Percentiles rank a stretch among this genome's conserved stretches.
Evolutionary conservation across 805 yeast genomes (phyloP).

Genomic region (Cyberlindnera mississippiensis): DNA sequence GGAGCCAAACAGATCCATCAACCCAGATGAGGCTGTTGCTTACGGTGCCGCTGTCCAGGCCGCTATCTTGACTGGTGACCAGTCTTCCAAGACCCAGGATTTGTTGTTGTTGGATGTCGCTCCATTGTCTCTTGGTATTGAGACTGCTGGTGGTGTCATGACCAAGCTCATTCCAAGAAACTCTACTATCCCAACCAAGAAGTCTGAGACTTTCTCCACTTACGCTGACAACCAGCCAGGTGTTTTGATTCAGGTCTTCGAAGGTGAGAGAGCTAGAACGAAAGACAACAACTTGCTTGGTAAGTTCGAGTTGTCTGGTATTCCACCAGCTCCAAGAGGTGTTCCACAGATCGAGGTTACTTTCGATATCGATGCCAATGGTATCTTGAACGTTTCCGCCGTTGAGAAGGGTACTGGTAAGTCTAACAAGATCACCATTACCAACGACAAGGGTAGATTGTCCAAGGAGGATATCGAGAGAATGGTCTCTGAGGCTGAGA

Average conservation of each 20-base stretch:
- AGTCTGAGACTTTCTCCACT: slow-evolving; percentile 94
- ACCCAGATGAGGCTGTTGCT: slow-evolving; percentile 99
- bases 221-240: slow-evolving; percentile 98
- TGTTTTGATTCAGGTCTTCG: slow-evolving; percentile 94
- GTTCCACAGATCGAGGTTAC: slow-evolving; percentile 98
- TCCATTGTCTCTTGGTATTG: slow-evolving; percentile 95
- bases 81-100: slow-evolving; percentile 95
- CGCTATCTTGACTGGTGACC: slow-evolving; percentile 93
- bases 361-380: slow-evolving; percentile 95
- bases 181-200: slow-evolving; percentile 96
- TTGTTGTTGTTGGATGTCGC: slow-evolving; percentile 93
- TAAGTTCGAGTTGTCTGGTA: slow-evolving; percentile 93
- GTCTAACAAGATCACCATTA: slow-evolving; percentile 93
- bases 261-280: slow-evolving; percentile 97
- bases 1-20: slow-evolving; percentile 94
- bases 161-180: slow-evolving; percentile 96
- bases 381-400: slow-evolving; percentile 94
- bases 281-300: slow-evolving; percentile 95
- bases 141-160: slow-evolving; percentile 99
- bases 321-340: slow-evolving; percentile 99
- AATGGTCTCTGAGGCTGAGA: slow-evolving; percentile 97
- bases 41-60: slow-evolving; percentile 99
- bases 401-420: slow-evolving; percentile 98
- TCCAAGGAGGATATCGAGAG: slow-evolving; percentile 97
- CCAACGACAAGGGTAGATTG: slow-evolving; percentile 98